Evolutionary conservation across 805 yeast genomes (phyloP).

Genomic region (Cyberlindnera lachancei): DNA sequence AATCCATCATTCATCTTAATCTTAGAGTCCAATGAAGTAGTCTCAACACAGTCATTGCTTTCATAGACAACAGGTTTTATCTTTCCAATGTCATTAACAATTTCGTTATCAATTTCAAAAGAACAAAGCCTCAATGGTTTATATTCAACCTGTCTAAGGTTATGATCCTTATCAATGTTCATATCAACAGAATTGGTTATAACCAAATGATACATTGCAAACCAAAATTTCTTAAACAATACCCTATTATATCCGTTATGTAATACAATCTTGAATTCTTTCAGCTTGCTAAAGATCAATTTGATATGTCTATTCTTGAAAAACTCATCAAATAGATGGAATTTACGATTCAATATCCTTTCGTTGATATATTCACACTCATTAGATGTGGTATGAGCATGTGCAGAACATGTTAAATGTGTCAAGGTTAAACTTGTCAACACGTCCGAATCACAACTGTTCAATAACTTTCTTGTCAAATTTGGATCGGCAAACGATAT

Average conservation of each 20-base stretch:
- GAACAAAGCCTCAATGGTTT: too few relatives aligned
- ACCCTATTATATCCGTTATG: slow-evolving; percentile 9
- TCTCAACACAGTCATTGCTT: too few relatives aligned
- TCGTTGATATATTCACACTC: too few relatives aligned
- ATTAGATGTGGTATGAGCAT: too few relatives aligned
- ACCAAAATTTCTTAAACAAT: slow-evolving; percentile 7
- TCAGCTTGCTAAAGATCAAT: slow-evolving; percentile 1
- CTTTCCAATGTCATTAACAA: too few relatives aligned
- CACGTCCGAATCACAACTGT: slow-evolving; percentile 1
- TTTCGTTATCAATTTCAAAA: too few relatives aligned
- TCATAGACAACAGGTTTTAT: too few relatives aligned
- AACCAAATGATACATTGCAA: slow-evolving; percentile 1
- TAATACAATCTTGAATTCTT: slow-evolving; percentile 1
- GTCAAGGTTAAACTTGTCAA: slow-evolving; percentile 4
- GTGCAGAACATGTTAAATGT: slow-evolving; percentile 9
- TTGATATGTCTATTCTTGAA: slow-evolving; percentile 3
- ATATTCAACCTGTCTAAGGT: too few relatives aligned
- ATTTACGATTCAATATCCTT: background rate
- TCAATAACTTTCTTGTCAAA: slow-evolving; percentile 1
- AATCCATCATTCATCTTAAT: too few relatives aligned
- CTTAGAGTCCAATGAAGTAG: too few relatives aligned
- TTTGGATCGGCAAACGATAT: slow-evolving; percentile 7
- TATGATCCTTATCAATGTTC: too few relatives aligned
- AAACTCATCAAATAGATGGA: slow-evolving; percentile 4
- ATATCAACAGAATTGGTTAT: too few relatives aligned